Percentiles rank a stretch among this genome's conserved stretches.
Conservation (phyloP, 2,329 filamentous ascomycete species). For the Neospermospora avenae region DNA sequence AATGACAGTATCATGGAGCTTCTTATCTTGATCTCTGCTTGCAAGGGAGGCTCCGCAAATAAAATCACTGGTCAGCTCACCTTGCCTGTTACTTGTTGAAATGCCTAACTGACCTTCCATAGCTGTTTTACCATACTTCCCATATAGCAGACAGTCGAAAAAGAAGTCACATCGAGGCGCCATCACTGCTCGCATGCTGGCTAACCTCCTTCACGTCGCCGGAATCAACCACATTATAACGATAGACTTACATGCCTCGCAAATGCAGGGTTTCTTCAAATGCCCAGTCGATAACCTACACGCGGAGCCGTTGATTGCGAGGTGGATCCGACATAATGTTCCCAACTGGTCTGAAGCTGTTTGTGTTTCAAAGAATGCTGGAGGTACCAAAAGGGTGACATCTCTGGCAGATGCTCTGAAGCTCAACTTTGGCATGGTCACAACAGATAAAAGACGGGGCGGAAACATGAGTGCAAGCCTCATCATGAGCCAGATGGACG, state of each 20-base stretch:
- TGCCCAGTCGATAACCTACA: constrained; percentile 97
- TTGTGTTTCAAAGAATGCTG: constrained; percentile 96
- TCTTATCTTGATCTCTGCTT: constrained; percentile 97
- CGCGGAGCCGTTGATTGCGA: constrained; percentile 89
- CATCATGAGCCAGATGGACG: constrained; percentile 68
- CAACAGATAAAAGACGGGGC: constrained; percentile 70
- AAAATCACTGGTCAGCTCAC: constrained; percentile 79
- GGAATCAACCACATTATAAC: constrained; percentile 98
- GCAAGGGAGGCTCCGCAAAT: constrained; percentile 95
- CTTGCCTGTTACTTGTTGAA: not conserved
- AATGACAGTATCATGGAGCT: constrained; percentile 99
- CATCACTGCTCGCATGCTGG: constrained; percentile 95
- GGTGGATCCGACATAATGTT: constrained; percentile 91
- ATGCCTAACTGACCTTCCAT: constrained; percentile 22
- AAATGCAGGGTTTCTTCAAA: constrained; percentile 99
- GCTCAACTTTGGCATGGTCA: constrained; percentile 96
- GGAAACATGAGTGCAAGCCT: constrained; percentile 73
- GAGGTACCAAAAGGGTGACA: constrained; percentile 94
- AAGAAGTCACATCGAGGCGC: constrained; percentile 97
- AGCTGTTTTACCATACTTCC: constrained; percentile 93
- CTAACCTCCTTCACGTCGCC: constrained; percentile 88
- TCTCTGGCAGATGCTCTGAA: constrained; percentile 94
- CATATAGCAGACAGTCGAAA: constrained; percentile 98
- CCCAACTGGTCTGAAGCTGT: constrained; percentile 86
- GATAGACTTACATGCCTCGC: constrained; percentile 92